Evolutionary conservation across 2,329 filamentous ascomycete genomes (phyloP).

Genomic region (Zymoseptoria passerinii): DNA sequence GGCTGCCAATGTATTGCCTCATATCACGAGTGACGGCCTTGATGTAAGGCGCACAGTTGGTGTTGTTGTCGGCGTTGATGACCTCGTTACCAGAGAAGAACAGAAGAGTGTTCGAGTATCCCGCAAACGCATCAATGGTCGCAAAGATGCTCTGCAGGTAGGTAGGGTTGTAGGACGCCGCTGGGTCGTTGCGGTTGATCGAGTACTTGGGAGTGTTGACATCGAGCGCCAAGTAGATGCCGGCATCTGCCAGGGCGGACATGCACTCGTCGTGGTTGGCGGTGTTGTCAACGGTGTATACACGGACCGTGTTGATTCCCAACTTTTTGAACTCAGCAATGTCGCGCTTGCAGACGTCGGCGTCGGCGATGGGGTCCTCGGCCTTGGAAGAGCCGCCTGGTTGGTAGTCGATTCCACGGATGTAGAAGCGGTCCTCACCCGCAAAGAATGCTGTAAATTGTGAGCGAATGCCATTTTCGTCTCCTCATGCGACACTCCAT

Average conservation of each 20-base stretch:
- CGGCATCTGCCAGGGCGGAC: constrained; percentile 67
- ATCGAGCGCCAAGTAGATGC: constrained; percentile 86
- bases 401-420: constrained; percentile 50
- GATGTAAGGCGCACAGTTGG: constrained; percentile 58
- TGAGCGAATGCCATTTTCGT: constrained; percentile 13
- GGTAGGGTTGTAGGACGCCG: constrained; percentile 71
- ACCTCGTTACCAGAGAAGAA: constrained; percentile 78
- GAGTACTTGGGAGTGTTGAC: constrained; percentile 90
- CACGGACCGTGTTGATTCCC: constrained; percentile 82
- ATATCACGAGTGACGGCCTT: constrained; percentile 69
- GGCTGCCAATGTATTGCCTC: constrained; percentile 70
- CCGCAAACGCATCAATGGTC: constrained; percentile 73
- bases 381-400: constrained; percentile 52
- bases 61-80: constrained; percentile 52
- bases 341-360: constrained; percentile 64
- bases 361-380: constrained; percentile 68
- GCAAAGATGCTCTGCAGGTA: constrained; percentile 84
- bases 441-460: constrained; percentile 51
- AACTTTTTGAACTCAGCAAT: constrained; percentile 74
- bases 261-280: constrained; percentile 77
- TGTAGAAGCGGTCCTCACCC: constrained; percentile 52
- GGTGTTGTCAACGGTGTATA: constrained; percentile 88
- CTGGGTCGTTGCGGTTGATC: constrained; percentile 68
- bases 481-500: constrained; percentile 11
- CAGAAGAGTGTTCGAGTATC: constrained; percentile 79